Conservation (phyloP, 345 rosid genomes). For the Viola odorata region DNA sequence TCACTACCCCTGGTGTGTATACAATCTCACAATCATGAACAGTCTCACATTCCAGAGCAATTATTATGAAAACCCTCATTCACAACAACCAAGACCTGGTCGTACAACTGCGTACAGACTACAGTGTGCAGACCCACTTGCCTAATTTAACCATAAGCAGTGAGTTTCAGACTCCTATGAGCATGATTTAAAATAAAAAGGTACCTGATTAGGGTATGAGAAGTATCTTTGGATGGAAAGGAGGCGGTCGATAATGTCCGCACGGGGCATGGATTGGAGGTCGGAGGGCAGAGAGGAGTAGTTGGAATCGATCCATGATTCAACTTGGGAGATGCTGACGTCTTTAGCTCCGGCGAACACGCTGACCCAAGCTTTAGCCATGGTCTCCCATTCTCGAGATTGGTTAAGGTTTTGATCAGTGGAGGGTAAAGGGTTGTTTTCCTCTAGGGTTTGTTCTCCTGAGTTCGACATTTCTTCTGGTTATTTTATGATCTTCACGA, state of each 20-base stretch:
- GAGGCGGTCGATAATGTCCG: conserved; percentile 70
- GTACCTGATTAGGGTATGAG: conserved; percentile 46
- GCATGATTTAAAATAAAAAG: background rate
- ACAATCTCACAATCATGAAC: background rate
- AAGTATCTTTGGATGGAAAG: conserved; percentile 76
- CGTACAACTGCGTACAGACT: background rate
- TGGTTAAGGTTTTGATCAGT: conserved; percentile 35
- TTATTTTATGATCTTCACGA: background rate
- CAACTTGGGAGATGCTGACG: conserved; percentile 58
- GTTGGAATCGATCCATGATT: conserved; percentile 84
- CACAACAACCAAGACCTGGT: background rate
- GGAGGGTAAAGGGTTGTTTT: background rate
- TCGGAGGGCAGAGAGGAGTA: conserved; percentile 54
- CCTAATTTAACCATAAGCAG: background rate
- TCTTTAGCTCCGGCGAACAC: conserved; percentile 84
- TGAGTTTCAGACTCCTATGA: background rate
- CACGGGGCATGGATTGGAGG: conserved; percentile 70
- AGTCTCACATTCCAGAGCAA: background rate
- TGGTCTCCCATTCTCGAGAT: conserved; percentile 81
- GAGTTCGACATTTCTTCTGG: conserved; percentile 4
- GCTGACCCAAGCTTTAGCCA: conserved; percentile 82
- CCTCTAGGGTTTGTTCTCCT: conserved; percentile 17
- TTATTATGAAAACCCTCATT: background rate
- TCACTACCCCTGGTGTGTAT: background rate
- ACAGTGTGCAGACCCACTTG: background rate